These are phyloP conservation scores for Puccinia coronata DNA, from an alignment of 1,284 basidiomycete species.

Conservation along the genomic window DNA sequence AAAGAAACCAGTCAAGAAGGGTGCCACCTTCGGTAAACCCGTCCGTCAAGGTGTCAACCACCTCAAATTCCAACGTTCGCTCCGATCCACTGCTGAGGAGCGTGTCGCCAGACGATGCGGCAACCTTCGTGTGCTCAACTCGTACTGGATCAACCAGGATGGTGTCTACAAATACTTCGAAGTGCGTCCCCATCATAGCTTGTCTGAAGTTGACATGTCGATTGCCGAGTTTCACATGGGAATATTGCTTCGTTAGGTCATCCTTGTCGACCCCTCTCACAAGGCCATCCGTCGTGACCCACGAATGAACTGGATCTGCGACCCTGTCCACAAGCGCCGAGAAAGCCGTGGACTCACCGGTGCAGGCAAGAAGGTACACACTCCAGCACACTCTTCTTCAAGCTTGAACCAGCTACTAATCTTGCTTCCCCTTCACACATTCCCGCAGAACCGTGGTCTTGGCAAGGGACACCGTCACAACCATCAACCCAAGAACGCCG, in stretches of 20 bases:
- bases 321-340: slow-evolving; percentile 97
- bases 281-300: slow-evolving; percentile 88
- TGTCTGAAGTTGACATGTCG: slow-evolving; percentile 68
- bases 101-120: slow-evolving; percentile 95
- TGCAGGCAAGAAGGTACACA: slow-evolving; percentile 75
- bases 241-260: slow-evolving; percentile 74
- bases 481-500: slow-evolving; percentile 83
- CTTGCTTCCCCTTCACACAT: slow-evolving; percentile 20
- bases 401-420: slow-evolving; percentile 3
- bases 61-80: slow-evolving; percentile 93
- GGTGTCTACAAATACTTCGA: slow-evolving; percentile 51
- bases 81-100: slow-evolving; percentile 94
- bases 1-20: slow-evolving; percentile 98
- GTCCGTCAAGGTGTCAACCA: slow-evolving; percentile 99
- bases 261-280: slow-evolving; percentile 91
- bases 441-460: slow-evolving; percentile 75
- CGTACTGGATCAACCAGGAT: slow-evolving; percentile 96
- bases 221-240: slow-evolving; percentile 67
- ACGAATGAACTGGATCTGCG: slow-evolving; percentile 98
- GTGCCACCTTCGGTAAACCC: slow-evolving; percentile 98
- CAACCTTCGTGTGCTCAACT: slow-evolving; percentile 86
- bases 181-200: not conserved
- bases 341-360: slow-evolving; percentile 96
- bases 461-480: slow-evolving; percentile 96
- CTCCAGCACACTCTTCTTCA: not conserved